Percentiles rank a stretch among this genome's conserved stretches.
Evolutionary conservation across 257 asterid genomes (phyloP).

Genomic region (Jacaranda mimosifolia): DNA sequence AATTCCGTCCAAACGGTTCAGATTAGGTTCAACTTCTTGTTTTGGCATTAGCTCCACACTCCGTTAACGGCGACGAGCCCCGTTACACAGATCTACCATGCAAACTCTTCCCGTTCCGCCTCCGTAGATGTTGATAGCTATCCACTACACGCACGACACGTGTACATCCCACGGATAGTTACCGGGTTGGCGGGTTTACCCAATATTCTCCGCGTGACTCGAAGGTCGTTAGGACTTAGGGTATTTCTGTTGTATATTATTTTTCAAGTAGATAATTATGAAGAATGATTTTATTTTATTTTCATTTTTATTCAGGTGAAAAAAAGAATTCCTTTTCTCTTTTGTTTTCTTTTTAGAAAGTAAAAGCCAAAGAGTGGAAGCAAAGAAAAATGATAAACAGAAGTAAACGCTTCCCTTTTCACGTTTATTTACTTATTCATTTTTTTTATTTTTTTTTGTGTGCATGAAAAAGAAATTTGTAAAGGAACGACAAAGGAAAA

Average conservation of each 20-base stretch:
- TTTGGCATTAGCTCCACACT: constrained; percentile 27
- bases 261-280: no score
- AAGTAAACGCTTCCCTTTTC: constrained; percentile 18
- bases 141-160: constrained; percentile 32
- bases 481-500: constrained; percentile 22
- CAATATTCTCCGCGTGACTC: constrained; percentile 35
- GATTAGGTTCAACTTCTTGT: constrained; percentile 33
- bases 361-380: neutral
- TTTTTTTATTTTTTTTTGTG: neutral
- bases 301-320: no score
- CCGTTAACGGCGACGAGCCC: constrained; percentile 45
- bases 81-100: constrained; percentile 53
- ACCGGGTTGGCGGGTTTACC: constrained; percentile 25
- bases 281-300: no score
- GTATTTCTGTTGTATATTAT: neutral
- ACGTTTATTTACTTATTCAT: neutral
- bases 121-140: constrained; percentile 1
- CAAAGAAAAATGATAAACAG: neutral
- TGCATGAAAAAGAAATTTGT: neutral
- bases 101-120: constrained; percentile 10
- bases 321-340: neutral
- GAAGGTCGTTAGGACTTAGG: neutral
- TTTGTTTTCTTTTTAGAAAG: neutral
- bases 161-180: constrained; percentile 14
- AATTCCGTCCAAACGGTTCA: constrained; percentile 46